Evolutionary conservation across 177 flowering plant species (phyloP), one percentile per base, ranked within the genome.

Genomic region (Vitis hybrid): DNA sequence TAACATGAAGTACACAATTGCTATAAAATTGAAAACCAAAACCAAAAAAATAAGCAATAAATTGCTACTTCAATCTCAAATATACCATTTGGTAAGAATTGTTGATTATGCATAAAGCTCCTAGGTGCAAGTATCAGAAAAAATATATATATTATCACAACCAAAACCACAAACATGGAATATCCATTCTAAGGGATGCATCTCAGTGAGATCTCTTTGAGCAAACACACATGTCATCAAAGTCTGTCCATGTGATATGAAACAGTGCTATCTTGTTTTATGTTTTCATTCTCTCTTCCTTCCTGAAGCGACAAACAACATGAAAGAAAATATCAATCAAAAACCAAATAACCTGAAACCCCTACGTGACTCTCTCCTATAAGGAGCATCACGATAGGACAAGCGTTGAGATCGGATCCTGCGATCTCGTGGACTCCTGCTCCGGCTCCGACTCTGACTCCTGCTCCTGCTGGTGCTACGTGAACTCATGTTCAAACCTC

Each of bases 371-470:
- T 75, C 79, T 65, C 82, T 70, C 65, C 76, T 71, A 49, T 56
- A 73, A 34, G 74, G 80, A 58, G 76, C 74, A 68, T 68, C 72
- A 56, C 77, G 77, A 54, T 67, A 56, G 57, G 77, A 75, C 65
- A 15, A 50, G 55, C 77, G 78, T 6, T 59, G 70, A 69, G 80
- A 65, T 73, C 78, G 73, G 52, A 76, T 62, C 54, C 72, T 69
- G 50, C 76, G 75, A 74, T 76, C 78, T 45, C 70, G 72, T 23
- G 81, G 81, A 66, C 78, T 76, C 72, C 78, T 57, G 69, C 84
- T 78, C 13, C 76, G 19, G 69, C 79, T 74, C 59, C 70, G 58
- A 66, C 77, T 72, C 21, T 69, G n/a, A 65, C 80, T 75, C 57
- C 75, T 26, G 76, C 80, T 80, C 48, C 56, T 45, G 77, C 83